Conservation (phyloP, 2,329 filamentous ascomycete genomes). For the Mollisiaceae sp. region DNA sequence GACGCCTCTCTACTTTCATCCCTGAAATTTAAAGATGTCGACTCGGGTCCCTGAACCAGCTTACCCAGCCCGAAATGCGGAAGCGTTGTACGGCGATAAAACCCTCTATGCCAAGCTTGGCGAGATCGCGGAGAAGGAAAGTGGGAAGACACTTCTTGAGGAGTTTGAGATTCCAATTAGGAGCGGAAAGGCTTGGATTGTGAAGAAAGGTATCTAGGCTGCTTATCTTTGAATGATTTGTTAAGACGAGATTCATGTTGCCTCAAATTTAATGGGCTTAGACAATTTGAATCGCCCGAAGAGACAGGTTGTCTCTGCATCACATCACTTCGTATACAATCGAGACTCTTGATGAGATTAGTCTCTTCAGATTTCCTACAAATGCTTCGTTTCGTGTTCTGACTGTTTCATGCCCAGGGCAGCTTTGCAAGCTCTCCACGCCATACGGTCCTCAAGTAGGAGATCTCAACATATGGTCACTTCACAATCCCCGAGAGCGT, state of each 20-base stretch:
- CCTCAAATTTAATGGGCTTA: not conserved
- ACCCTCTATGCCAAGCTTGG: slow-evolving; percentile 34
- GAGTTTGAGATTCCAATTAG: slow-evolving; percentile 73
- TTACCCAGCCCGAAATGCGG: slow-evolving; percentile 33
- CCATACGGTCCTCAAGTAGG: slow-evolving; percentile 80
- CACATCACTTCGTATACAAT: not conserved
- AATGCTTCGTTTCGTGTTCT: not conserved
- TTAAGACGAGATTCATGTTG: not conserved
- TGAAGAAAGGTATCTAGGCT: slow-evolving; percentile 51
- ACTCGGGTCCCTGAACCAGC: slow-evolving; percentile 22
- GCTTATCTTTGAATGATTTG: not conserved
- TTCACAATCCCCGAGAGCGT: slow-evolving; percentile 75
- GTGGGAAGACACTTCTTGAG: slow-evolving; percentile 42
- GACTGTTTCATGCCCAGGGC: slow-evolving; percentile 50
- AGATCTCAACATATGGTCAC: slow-evolving; percentile 83
- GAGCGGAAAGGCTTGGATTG: slow-evolving; percentile 75
- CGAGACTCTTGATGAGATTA: not conserved
- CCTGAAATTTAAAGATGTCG: slow-evolving; percentile 10
- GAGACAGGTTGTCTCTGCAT: no score
- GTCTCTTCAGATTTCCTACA: not conserved
- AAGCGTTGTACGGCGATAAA: slow-evolving; percentile 36
- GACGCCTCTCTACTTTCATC: not conserved
- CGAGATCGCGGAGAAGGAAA: slow-evolving; percentile 24
- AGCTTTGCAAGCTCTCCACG: slow-evolving; percentile 74
- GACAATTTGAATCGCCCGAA: no score